Evolutionary conservation across 2,329 filamentous ascomycete genomes (phyloP), one percentile per base, ranked within the genome.

Genomic region (Sarocladiaceae sp.): DNA sequence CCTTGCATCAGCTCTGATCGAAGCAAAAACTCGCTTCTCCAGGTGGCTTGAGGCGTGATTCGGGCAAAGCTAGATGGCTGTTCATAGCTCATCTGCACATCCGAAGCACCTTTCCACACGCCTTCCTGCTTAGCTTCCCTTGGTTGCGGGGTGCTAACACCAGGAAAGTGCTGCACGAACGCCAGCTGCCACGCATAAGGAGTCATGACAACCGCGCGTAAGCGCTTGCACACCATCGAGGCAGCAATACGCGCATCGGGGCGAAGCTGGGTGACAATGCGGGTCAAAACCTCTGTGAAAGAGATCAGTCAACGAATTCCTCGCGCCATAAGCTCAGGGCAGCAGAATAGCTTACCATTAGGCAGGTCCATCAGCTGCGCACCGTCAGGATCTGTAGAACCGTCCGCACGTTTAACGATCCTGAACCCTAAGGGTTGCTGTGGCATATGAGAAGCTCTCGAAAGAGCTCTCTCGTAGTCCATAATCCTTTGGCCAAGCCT

Each of bases 21-120:
- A 53, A 96, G 72, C 46, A 97, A 87, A 63, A 97, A 99, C 68
- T 99, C 94, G 68, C 90, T 97, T 59, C 93, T 83, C 93, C 94
- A 97, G 8, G 92, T 94, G n/a, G 91, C 88, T 55, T 92, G 72
- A 3, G 84, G 78, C 10, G 89, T 95, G 52, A 99, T 77, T 39
- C 92, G 84, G 15, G 88, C 83, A 63, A 97, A 99, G 57, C 26
- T 13, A 11, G 83, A 81, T 40, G 91, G 87, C 59, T 82, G 81
- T 63, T 94, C 88, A 1, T 87, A 86, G 25, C 82, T 80, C 40
- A 91, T 73, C 26, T 50, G 47, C 20, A 37, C 20, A 26, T 50
- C 47, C 3, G 33, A 36, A 3, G 29, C 29, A 13, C 28, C 15
- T 15, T 26, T 5, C 47, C 47, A 50, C 52, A 67, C 68, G 61